Base-by-base conservation (phyloP, 1,139 yeast species). In the Hyphopichia burtonii region DNA sequence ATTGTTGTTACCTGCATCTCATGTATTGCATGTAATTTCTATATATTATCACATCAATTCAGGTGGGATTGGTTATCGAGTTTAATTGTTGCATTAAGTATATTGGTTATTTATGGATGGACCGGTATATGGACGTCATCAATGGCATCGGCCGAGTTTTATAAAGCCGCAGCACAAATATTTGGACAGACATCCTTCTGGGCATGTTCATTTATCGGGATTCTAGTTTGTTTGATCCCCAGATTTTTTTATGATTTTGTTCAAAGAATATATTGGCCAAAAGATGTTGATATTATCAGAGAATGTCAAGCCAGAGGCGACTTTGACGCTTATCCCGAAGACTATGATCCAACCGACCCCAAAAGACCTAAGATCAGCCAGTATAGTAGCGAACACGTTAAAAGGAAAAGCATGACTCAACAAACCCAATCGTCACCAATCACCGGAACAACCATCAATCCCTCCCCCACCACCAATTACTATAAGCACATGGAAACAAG, bases 31-130 rank as follows among this genome's bases (percentile, higher is more conserved):
- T 89, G 96, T 66, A 88, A 93, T 61, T 53, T 81, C 12, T 91
- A 86, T 66, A 83, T 93, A 40, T 58, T 89, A 55, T 64, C 86
- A 51, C 96, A 90, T 59, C 96, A 89, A 64, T 82, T 82, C 59
- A 77, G 96, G 58, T 93, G 99, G 99, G 99, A 93, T 65, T 89
- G 96, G 95, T 68, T 89, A 42, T 80, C 91, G 4, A 53, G 75
- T 16, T 58, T 86, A 41, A 75, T 88, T 55, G 78, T 81, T 44
- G 66, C 68, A 9, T 56, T 91, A 35, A 86, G 96, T 7, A 76
- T 82, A 43, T 56, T 90, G 45, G 56, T 90, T 38, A 72, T 89
- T 38, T 86, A 81, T 61, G 82, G 80, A 44, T 91, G 98, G 97
- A 83, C 96, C 1, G 96, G 96, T 39, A 72, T 91, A 39, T 93